A percentile compares a stretch with the other conserved stretches of the same genome.
These are phyloP conservation scores for Saccharum officinarum DNA, from an alignment of 176 grass and related monocot genomes.

Conservation along the genomic window DNA sequence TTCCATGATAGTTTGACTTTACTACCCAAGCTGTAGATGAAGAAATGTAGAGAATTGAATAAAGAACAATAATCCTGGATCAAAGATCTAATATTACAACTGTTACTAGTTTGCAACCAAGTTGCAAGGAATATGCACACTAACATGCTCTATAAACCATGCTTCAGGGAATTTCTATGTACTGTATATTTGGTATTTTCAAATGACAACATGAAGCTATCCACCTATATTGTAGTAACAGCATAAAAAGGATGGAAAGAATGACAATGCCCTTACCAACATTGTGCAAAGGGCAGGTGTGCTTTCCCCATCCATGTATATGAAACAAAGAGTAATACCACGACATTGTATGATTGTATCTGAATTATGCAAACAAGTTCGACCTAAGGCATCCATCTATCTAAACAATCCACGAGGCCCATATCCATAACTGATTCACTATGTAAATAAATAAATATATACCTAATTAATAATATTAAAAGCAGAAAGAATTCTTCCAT, in stretches of 20 bases:
- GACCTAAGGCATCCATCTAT: background rate
- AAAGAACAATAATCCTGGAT: background rate
- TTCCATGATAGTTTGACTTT: constrained; percentile 96
- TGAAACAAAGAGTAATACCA: background rate
- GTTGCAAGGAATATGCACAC: background rate
- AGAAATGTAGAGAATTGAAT: background rate
- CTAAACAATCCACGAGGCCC: background rate
- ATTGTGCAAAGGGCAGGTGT: background rate
- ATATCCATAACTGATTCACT: background rate
- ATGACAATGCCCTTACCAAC: background rate
- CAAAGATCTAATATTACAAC: background rate
- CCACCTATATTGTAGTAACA: background rate
- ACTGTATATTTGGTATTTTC: background rate
- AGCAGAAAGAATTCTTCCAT: background rate
- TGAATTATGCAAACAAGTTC: constrained; percentile 2
- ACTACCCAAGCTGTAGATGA: constrained; percentile 71
- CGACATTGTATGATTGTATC: background rate
- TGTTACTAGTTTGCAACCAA: background rate
- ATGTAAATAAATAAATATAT: background rate
- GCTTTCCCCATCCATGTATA: background rate
- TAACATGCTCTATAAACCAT: constrained; percentile 11
- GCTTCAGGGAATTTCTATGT: background rate
- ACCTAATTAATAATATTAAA: background rate
- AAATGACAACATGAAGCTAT: background rate
- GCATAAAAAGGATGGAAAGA: constrained; percentile 7